Base-by-base conservation (phyloP, 768 basidiomycete species). In the Gyrodon lividus region DNA sequence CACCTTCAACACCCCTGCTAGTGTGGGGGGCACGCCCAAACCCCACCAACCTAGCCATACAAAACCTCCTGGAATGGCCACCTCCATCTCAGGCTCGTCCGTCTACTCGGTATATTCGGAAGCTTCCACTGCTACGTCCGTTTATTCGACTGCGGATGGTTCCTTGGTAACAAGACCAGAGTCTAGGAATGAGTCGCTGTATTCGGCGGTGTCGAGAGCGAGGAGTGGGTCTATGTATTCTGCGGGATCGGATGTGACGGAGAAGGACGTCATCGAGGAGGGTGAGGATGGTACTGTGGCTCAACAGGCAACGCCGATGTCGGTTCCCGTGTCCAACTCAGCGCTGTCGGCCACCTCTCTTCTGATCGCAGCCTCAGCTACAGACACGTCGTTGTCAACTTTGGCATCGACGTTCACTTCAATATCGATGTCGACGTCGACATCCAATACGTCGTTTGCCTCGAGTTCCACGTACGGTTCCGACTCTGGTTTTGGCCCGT, bases 51-150 rank as follows among this genome's bases (percentile, higher is more conserved):
- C 48, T 0, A 52, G 58, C 2, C 64, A 68, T 40, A 44, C 51
- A 24, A 68, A 68, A 47, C 23, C 56, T 0, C 42, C 51, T 1
- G 51, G 55, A 16, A 57, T 66, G 62, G 44, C 48, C 6, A 34
- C 51, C n/a, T 70, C 68, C 0, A 37, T 60, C 5, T 68, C 67
- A 2, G 64, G 57, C 38, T 62, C 67, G 30, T 68, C 68, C 19
- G 30, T 60, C 3, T 64, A 56, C 41, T 68, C 67, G 6, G 13
- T 64, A 1, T 65, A 64, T 19, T 67, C 65, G 26, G 65, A 62
- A 30, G 59, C 62, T 5, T 66, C 67, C 28, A 67, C 59, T 6
- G 64, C 59, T 3, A 64, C 64, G 5, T 63, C 65, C 0, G 54
- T 31, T 2, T 60, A 34, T 17, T 66, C 64, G 39, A 35, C 46